A percentile compares a stretch with the other conserved stretches of the same genome.
phyloP scores from a whole-genome alignment of 2,329 filamentous ascomycete genomes.

The Leptographium procerum region DNA sequence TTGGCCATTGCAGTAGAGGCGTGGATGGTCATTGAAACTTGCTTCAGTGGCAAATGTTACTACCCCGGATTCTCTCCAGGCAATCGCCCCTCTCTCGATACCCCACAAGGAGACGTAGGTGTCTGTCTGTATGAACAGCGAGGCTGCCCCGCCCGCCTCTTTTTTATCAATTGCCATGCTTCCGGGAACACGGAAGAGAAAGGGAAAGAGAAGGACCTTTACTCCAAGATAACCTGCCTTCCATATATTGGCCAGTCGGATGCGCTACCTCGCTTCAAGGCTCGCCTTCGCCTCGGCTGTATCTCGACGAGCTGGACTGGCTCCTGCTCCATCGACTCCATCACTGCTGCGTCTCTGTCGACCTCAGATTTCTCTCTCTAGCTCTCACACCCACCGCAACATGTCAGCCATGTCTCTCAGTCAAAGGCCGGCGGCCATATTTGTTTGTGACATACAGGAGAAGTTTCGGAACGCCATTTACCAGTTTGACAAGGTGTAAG shows the following conservation, averaged over 20 bases:
- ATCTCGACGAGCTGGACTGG: neutral
- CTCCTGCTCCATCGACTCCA: neutral
- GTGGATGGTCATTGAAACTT: neutral
- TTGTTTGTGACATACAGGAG: conserved; percentile 88
- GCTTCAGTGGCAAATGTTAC: neutral
- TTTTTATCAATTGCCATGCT: neutral
- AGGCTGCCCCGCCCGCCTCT: neutral
- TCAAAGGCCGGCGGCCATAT: conserved; percentile 26
- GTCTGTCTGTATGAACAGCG: neutral
- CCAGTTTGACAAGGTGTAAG: conserved; percentile 72
- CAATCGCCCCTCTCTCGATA: neutral
- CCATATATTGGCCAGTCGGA: neutral
- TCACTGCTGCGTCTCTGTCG: neutral
- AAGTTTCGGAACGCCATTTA: conserved; percentile 77
- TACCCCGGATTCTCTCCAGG: neutral
- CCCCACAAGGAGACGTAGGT: neutral
- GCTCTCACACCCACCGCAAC: neutral
- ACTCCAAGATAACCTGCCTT: neutral
- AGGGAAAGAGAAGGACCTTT: neutral
- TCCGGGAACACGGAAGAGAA: neutral
- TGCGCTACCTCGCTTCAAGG: neutral
- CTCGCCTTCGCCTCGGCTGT: neutral
- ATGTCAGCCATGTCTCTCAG: conserved; percentile 1
- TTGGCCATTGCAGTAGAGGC: neutral
- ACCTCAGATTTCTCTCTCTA: neutral